Conservation (phyloP, 208 protist genomes). For the Acanthamoeba sp. region DNA sequence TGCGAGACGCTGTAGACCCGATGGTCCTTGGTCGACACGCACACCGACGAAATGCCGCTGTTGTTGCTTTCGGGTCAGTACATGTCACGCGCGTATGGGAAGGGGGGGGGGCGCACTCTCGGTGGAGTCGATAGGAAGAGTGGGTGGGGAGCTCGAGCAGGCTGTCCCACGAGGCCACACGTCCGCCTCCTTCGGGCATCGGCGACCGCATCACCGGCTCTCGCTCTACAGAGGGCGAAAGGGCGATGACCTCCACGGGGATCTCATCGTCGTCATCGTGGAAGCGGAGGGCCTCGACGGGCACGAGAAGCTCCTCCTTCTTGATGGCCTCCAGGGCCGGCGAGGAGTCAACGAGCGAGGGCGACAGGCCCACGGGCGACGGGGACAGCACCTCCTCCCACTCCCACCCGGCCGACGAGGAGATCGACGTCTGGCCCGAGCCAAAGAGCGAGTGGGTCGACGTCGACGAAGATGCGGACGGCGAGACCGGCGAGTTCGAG, state of each 20-base stretch:
- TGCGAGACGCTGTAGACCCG: slow-evolving; percentile 86
- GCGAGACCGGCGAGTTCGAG: background rate
- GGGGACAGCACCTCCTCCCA: slow-evolving; percentile 37
- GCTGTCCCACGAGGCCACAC: background rate
- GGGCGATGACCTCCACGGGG: background rate
- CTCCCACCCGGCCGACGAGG: slow-evolving; percentile 21
- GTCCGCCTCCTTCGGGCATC: background rate
- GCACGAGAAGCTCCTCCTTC: slow-evolving; percentile 25
- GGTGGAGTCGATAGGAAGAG: slow-evolving; percentile 45
- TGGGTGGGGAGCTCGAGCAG: slow-evolving; percentile 4
- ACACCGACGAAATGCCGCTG: slow-evolving; percentile 80
- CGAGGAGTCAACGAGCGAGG: slow-evolving; percentile 15
- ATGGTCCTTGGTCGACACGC: slow-evolving; percentile 77
- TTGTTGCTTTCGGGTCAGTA: background rate
- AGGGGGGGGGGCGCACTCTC: background rate
- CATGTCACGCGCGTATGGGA: background rate
- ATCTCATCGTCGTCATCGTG: slow-evolving; percentile 10
- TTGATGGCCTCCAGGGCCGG: slow-evolving; percentile 24
- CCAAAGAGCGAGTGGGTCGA: background rate
- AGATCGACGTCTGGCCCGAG: background rate
- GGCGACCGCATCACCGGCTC: background rate
- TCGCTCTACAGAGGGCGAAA: background rate
- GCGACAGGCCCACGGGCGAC: slow-evolving; percentile 14
- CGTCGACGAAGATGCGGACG: background rate
- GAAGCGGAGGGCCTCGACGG: background rate